Evolutionary conservation across 345 rosid species (phyloP).

Genomic region (Salix caprea): DNA sequence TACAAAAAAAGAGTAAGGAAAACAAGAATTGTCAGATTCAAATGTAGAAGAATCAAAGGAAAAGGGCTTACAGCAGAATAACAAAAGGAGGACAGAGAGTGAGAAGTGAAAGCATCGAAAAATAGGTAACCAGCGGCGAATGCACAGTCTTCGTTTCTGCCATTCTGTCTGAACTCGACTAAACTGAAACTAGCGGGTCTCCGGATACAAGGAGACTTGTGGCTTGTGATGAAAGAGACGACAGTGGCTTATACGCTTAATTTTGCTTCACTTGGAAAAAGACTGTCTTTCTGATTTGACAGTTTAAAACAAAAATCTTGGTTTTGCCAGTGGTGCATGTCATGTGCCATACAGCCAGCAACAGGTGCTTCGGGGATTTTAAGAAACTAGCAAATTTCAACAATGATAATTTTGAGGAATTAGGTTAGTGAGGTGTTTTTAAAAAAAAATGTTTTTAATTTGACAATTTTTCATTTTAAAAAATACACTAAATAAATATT

Average conservation of each 20-base stretch:
- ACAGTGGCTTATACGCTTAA: not conserved
- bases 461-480: no score
- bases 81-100: conserved; percentile 89
- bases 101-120: conserved; percentile 78
- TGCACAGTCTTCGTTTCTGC: conserved; percentile 67
- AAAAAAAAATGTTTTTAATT: no score
- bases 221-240: not conserved
- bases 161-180: conserved; percentile 12
- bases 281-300: not conserved
- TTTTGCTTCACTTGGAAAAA: not conserved
- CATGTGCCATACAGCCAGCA: not conserved
- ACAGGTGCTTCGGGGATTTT: no score
- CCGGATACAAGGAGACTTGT: not conserved
- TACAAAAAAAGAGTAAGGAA: not conserved
- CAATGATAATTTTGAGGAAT: no score
- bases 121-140: conserved; percentile 70
- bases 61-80: conserved; percentile 66
- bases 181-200: not conserved
- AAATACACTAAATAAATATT: no score
- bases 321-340: not conserved
- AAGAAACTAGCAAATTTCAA: no score
- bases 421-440: no score
- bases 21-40: not conserved
- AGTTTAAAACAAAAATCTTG: not conserved
- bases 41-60: not conserved